Evolutionary conservation across 257 asterid species (phyloP).

Genomic region (Solanum medicagineum): DNA sequence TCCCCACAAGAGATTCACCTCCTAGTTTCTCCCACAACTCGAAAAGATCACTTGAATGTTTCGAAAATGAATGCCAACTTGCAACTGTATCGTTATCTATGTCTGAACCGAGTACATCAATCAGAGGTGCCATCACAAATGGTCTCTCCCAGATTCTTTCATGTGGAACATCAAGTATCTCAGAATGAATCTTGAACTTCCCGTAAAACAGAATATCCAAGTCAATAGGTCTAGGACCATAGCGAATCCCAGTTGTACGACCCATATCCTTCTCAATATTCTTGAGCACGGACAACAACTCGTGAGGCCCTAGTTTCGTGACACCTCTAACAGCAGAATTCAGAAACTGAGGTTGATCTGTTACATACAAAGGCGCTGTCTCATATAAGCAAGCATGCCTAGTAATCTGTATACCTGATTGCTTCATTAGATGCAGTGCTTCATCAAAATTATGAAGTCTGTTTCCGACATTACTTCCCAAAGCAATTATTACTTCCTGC

Average conservation of each 20-base stretch:
- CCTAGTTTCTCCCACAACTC: slow-evolving; percentile 81
- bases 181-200: slow-evolving; percentile 44
- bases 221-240: slow-evolving; percentile 93
- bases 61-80: slow-evolving; percentile 54
- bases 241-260: slow-evolving; percentile 72
- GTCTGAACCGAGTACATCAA: slow-evolving; percentile 65
- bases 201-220: slow-evolving; percentile 87
- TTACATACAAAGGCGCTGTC: slow-evolving; percentile 84
- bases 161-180: slow-evolving; percentile 62
- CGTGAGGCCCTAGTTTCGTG: slow-evolving; percentile 66
- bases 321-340: slow-evolving; percentile 79
- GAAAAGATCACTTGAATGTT: slow-evolving; percentile 37
- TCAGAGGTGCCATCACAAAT: slow-evolving; percentile 82
- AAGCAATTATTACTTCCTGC: slow-evolving; percentile 75
- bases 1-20: slow-evolving; percentile 60
- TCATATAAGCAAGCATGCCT: slow-evolving; percentile 80
- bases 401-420: slow-evolving; percentile 58
- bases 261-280: slow-evolving; percentile 88
- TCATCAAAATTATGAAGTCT: slow-evolving; percentile 66
- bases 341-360: slow-evolving; percentile 83
- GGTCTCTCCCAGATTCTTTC: slow-evolving; percentile 94
- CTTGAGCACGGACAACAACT: slow-evolving; percentile 44
- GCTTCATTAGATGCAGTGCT: slow-evolving; percentile 65
- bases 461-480: slow-evolving; percentile 90
- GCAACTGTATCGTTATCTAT: slow-evolving; percentile 38